A percentile compares a stretch with the other conserved stretches of the same genome.
These are phyloP conservation scores for Shiraia sp. DNA, from an alignment of 2,329 filamentous ascomycete species.

Conservation along the genomic window DNA sequence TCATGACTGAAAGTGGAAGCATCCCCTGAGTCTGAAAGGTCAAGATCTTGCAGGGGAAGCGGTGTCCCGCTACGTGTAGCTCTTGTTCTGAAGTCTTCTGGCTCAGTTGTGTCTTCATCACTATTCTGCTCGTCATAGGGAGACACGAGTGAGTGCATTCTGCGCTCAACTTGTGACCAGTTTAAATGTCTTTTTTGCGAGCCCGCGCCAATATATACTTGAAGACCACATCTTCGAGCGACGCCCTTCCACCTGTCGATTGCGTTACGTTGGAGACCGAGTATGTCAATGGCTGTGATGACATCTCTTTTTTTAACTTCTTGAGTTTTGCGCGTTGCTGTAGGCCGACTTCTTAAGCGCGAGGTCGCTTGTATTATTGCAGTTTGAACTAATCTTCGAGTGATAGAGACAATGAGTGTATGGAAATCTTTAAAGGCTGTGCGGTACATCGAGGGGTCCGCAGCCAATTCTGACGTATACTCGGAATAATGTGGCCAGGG, in stretches of 20 bases:
- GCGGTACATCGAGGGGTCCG: slow-evolving; percentile 69
- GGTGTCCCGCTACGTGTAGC: slow-evolving; percentile 34
- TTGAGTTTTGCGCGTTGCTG: slow-evolving; percentile 32
- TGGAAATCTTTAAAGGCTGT: slow-evolving; percentile 79
- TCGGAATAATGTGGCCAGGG: slow-evolving; percentile 40
- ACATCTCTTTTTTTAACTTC: slow-evolving; percentile 56
- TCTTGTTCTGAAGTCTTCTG: slow-evolving; percentile 18
- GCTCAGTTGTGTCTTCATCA: slow-evolving; percentile 27
- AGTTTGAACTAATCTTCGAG: slow-evolving; percentile 70
- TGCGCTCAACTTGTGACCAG: slow-evolving; percentile 47
- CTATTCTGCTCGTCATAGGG: slow-evolving; percentile 31
- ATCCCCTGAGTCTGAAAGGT: slow-evolving; percentile 13
- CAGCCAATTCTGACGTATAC: slow-evolving; percentile 24
- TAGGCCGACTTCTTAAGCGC: slow-evolving; percentile 57
- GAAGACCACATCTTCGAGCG: slow-evolving; percentile 57
- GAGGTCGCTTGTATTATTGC: slow-evolving; percentile 72
- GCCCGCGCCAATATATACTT: slow-evolving; percentile 47
- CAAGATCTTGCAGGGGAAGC: slow-evolving; percentile 22
- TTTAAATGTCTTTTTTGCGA: slow-evolving; percentile 46
- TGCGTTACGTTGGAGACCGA: slow-evolving; percentile 55
- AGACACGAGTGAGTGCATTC: slow-evolving; percentile 14
- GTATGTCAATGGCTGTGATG: slow-evolving; percentile 56
- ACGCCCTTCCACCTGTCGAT: slow-evolving; percentile 57
- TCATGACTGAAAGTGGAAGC: slow-evolving; percentile 1
- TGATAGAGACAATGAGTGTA: slow-evolving; percentile 67